Conservation (phyloP, 345 rosid species). For the Ceriops zippeliana region DNA sequence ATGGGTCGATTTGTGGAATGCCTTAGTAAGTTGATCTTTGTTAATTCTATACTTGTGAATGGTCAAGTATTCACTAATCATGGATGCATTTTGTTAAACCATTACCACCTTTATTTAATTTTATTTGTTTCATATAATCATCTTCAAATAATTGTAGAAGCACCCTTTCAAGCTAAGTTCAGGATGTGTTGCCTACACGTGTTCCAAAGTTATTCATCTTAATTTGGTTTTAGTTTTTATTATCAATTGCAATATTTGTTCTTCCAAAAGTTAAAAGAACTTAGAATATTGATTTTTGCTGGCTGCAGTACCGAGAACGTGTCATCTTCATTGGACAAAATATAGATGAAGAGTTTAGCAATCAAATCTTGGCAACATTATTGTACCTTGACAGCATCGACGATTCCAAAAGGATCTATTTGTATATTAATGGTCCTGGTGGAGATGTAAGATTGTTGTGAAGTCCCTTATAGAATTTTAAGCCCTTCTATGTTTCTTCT, state of each 20-base stretch:
- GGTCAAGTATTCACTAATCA: no score
- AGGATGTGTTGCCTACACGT: neutral
- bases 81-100: no score
- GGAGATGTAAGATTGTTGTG: slow-evolving; percentile 66
- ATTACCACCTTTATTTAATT: neutral
- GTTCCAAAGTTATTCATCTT: slow-evolving; percentile 1
- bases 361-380: slow-evolving; percentile 86
- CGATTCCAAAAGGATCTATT: slow-evolving; percentile 56
- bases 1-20: slow-evolving; percentile 90
- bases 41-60: neutral
- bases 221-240: neutral
- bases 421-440: slow-evolving; percentile 78
- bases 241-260: no score
- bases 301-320: slow-evolving; percentile 84
- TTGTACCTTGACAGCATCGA: slow-evolving; percentile 84
- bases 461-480: neutral
- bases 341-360: slow-evolving; percentile 81
- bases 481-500: slow-evolving; percentile 13
- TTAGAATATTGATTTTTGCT: neutral
- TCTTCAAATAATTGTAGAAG: neutral
- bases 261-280: no score
- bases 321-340: slow-evolving; percentile 72
- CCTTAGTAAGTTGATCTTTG: slow-evolving; percentile 53
- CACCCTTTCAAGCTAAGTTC: neutral
- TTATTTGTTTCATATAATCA: neutral